phyloP scores from a whole-genome alignment of 768 basidiomycete genomes.

The Mycena leptocephala region DNA sequence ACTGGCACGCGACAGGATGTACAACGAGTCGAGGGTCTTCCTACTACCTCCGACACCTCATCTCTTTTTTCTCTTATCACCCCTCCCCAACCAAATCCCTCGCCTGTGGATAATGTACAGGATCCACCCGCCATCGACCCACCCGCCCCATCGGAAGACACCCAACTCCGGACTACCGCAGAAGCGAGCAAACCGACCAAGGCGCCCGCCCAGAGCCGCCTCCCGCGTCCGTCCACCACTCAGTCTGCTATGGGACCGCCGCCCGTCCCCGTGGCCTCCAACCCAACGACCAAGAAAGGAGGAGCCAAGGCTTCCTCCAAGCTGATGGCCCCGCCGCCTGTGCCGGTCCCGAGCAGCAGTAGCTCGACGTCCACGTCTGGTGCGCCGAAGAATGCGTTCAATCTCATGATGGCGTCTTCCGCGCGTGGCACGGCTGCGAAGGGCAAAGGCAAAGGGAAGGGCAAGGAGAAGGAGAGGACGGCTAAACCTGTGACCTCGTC shows the following conservation, averaged over 20 bases:
- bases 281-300: background rate
- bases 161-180: conserved; percentile 19
- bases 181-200: conserved; percentile 34
- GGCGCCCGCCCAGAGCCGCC: conserved; percentile 45
- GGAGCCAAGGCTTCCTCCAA: background rate
- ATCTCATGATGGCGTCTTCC: conserved; percentile 49
- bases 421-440: conserved; percentile 35
- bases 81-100: background rate
- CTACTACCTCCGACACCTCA: conserved; percentile 18
- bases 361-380: conserved; percentile 27
- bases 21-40: conserved; percentile 29
- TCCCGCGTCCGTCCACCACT: conserved; percentile 51
- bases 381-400: conserved; percentile 50
- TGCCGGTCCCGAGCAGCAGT: conserved; percentile 29
- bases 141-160: background rate
- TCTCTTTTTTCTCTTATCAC: conserved; percentile 26
- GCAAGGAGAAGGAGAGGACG: conserved; percentile 40
- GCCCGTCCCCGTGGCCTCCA: conserved; percentile 4
- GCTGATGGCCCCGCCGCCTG: conserved; percentile 20
- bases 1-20: conserved; percentile 22
- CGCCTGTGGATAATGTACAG: background rate
- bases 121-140: background rate
- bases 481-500: conserved; percentile 16
- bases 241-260: conserved; percentile 40
- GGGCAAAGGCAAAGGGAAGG: conserved; percentile 41